Conservation (phyloP, 139 green algal species). For the Chlorella sp. region DNA sequence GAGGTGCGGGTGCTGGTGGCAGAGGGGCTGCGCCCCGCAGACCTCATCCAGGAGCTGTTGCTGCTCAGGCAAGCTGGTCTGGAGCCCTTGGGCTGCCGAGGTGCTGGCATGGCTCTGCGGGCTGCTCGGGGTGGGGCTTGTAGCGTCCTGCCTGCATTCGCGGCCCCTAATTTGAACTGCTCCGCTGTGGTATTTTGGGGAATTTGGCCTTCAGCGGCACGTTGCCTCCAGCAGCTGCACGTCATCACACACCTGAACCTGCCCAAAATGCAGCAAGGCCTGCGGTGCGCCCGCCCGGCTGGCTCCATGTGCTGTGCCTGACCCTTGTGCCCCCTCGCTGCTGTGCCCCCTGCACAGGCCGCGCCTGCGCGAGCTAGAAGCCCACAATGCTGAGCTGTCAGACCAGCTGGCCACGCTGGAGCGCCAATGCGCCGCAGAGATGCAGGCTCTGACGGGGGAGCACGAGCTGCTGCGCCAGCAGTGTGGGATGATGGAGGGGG, state of each 20-base stretch:
- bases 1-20: slow-evolving; percentile 32
- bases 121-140: not conserved
- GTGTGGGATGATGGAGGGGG: slow-evolving; percentile 47
- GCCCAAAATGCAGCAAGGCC: too few relatives aligned
- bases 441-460: slow-evolving; percentile 77
- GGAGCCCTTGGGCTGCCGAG: too few relatives aligned
- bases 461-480: slow-evolving; percentile 60
- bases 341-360: slow-evolving; percentile 25
- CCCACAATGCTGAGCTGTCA: slow-evolving; percentile 75
- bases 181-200: not conserved
- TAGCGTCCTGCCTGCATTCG: not conserved
- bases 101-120: too few relatives aligned
- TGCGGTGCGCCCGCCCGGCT: too few relatives aligned
- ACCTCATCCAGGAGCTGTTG: slow-evolving; percentile 44
- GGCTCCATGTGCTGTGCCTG: not conserved
- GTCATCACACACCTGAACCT: too few relatives aligned
- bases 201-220: too few relatives aligned
- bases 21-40: slow-evolving; percentile 30
- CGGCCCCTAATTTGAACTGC: not conserved
- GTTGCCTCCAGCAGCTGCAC: not conserved
- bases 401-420: slow-evolving; percentile 85
- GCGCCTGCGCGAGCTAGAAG: slow-evolving; percentile 61
- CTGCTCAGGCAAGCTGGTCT: slow-evolving; percentile 16
- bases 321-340: not conserved
- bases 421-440: slow-evolving; percentile 83